phyloP scores from a whole-genome alignment of 2,329 filamentous ascomycete species.

The Stromatinia cepivora region DNA sequence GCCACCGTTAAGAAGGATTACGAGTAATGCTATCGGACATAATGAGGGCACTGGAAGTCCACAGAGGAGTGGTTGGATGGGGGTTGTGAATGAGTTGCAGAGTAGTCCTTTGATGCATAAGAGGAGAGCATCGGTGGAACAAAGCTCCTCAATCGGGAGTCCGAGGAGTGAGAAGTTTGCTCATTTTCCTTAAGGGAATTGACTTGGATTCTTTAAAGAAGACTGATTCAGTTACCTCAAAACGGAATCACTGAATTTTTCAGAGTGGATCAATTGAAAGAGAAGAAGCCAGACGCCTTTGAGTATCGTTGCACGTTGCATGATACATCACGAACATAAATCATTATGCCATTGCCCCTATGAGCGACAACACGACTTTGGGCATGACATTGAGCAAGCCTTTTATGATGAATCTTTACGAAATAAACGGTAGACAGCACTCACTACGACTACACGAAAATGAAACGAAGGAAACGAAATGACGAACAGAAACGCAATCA shows the following conservation, averaged over 20 bases:
- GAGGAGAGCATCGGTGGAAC: slow-evolving; percentile 62
- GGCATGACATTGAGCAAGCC: background rate
- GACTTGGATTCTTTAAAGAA: background rate
- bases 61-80: slow-evolving; percentile 60
- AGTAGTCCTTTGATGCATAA: slow-evolving; percentile 60
- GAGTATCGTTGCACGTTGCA: slow-evolving; percentile 2
- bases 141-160: slow-evolving; percentile 12
- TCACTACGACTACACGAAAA: background rate
- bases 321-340: background rate
- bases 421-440: background rate
- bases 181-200: slow-evolving; percentile 1
- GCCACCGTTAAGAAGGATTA: slow-evolving; percentile 52
- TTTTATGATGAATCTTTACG: background rate
- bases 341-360: background rate
- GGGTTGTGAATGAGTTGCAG: slow-evolving; percentile 63
- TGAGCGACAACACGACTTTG: too few relatives aligned
- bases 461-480: background rate
- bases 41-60: slow-evolving; percentile 49
- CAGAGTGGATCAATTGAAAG: background rate
- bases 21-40: slow-evolving; percentile 56
- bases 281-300: background rate
- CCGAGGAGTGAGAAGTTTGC: slow-evolving; percentile 7
- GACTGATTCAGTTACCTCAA: background rate
- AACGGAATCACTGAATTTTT: background rate
- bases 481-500: background rate